Base-by-base conservation (phyloP, 2,329 filamentous ascomycete species). In the Endothia cerciana region DNA sequence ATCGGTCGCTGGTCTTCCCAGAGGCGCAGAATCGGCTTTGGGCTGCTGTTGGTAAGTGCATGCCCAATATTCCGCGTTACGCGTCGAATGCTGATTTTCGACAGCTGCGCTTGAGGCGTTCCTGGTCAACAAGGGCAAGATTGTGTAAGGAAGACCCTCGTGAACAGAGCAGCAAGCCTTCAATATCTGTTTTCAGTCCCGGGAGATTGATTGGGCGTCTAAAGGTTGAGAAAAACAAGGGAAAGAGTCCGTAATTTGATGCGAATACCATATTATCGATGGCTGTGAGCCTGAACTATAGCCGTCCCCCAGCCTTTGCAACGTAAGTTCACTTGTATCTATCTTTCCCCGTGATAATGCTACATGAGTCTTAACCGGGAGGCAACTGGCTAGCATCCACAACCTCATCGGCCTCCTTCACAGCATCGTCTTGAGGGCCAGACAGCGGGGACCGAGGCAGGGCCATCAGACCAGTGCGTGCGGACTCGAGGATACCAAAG, bases 21-120 rank as follows among this genome's bases (percentile, higher is more conserved):
- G 95, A 99, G 79, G 95, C 93, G 0, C 94, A 98, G 81, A 99
- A 99, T 76, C 88, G 95, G 70, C 78, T 99, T 43, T 99, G 93
- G 91, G 90, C 93, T 70, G 94, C 93, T 55, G 88, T 97, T 72
- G 82, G 89, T 89, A 79, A 78, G 87, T 85, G 10, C 10, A 10
- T 5, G 15, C 30, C 13, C 2, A 3, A 10, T 41, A 4, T n/a
- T n/a, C 38, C 28, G 4, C 13, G 13, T 55, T 19, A 8, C 22
- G 10, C 62, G 19, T 30, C 2, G 15, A 40, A 58, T 30, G 40
- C 66, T 68, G 43, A 68, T 41, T 43, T 41, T 59, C 8, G 49
- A 51, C 70, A 87, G 90, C 92, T 73, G 91, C 88, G 3, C 77
- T 98, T 36, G 93, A 98, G 75, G 91, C 85, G 0, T 98, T 98